Evolutionary conservation across 331 rosid genomes (phyloP).

Genomic region (Saraca asoca): DNA sequence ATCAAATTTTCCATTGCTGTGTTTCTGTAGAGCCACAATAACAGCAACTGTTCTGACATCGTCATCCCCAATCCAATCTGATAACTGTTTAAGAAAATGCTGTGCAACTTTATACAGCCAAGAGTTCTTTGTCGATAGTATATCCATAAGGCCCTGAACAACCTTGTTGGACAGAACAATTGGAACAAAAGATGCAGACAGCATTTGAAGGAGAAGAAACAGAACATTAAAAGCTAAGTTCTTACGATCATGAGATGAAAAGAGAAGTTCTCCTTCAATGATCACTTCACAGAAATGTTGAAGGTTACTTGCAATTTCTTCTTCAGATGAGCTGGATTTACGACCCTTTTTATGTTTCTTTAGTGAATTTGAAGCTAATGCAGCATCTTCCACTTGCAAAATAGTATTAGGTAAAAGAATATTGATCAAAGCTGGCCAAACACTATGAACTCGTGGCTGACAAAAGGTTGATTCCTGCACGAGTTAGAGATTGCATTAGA

Average conservation of each 20-base stretch:
- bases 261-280: constrained; percentile 85
- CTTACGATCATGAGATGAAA: constrained; percentile 96
- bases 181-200: constrained; percentile 76
- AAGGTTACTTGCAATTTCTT: constrained; percentile 66
- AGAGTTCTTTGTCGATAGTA: constrained; percentile 72
- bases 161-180: constrained; percentile 70
- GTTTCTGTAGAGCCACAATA: constrained; percentile 88
- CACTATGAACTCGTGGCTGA: constrained; percentile 88
- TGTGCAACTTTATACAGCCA: constrained; percentile 86
- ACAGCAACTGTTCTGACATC: constrained; percentile 84
- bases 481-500: constrained; percentile 30
- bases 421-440: constrained; percentile 82
- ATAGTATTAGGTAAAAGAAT: constrained; percentile 67
- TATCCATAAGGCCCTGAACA: constrained; percentile 85
- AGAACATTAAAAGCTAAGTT: constrained; percentile 82
- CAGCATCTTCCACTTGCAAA: constrained; percentile 66
- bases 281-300: constrained; percentile 70
- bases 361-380: constrained; percentile 64
- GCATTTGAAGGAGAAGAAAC: constrained; percentile 67
- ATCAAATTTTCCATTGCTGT: constrained; percentile 86
- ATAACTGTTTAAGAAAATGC: constrained; percentile 67
- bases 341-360: constrained; percentile 85
- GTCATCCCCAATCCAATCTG: constrained; percentile 76
- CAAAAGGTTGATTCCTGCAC: constrained; percentile 94
- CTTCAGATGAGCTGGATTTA: constrained; percentile 79